phyloP scores from a whole-genome alignment of 768 basidiomycete species.

The Russula sp. region DNA sequence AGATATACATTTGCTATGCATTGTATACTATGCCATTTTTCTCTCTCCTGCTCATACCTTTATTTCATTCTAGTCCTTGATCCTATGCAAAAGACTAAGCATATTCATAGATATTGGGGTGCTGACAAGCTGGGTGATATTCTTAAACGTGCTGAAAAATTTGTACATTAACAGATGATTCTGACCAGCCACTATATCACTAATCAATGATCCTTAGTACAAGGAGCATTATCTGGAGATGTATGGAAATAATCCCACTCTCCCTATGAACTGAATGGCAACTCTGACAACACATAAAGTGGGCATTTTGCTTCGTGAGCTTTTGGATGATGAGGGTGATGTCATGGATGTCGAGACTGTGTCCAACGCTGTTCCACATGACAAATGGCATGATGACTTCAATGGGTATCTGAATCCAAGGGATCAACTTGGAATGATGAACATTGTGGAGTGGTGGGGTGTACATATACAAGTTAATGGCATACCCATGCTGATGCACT shows the following conservation, averaged over 20 bases:
- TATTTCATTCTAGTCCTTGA: too few relatives aligned
- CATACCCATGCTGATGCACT: too few relatives aligned
- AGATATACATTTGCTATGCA: too few relatives aligned
- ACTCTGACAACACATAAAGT: background rate
- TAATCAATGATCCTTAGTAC: background rate
- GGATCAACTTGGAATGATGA: background rate
- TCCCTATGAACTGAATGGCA: background rate
- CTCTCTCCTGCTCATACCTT: too few relatives aligned
- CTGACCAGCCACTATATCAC: too few relatives aligned
- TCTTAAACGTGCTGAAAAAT: background rate
- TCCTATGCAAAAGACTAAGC: too few relatives aligned
- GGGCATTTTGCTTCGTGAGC: background rate
- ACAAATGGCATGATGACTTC: background rate
- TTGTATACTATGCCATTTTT: too few relatives aligned
- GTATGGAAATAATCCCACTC: background rate
- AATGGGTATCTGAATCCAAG: background rate
- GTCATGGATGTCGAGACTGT: background rate
- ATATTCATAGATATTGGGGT: background rate
- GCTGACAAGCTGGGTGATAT: background rate
- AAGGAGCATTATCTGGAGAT: background rate
- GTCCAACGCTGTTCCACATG: too few relatives aligned
- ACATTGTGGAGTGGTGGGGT: constrained; percentile 11
- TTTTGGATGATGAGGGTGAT: background rate
- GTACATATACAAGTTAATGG: background rate
- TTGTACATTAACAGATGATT: background rate